These are phyloP conservation scores for Coix lacrymajobi DNA, from an alignment of 176 grass and related monocot species.

Conservation along the genomic window DNA sequence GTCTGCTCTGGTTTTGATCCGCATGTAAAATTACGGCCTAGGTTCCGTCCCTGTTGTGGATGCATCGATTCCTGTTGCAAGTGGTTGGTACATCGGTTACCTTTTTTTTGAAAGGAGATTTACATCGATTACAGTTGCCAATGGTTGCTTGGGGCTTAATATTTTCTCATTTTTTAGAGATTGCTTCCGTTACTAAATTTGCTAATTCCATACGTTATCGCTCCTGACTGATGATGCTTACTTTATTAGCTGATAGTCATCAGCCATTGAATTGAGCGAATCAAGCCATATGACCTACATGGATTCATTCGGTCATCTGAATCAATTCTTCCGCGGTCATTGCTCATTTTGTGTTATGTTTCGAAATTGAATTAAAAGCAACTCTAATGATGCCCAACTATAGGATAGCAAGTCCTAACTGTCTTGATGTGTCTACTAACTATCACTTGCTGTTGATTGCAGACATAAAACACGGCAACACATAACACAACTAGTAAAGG, in stretches of 20 bases:
- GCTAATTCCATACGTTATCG: not conserved
- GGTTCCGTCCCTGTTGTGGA: not conserved
- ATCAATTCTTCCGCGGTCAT: not conserved
- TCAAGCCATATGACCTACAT: not conserved
- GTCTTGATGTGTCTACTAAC: not conserved
- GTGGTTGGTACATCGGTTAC: not conserved
- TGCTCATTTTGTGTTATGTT: not conserved
- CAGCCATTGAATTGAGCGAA: not conserved
- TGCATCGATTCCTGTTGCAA: not conserved
- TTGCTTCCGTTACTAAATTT: not conserved
- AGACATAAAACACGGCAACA: slow-evolving; percentile 82
- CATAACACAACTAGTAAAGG: slow-evolving; percentile 79
- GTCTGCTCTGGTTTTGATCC: not conserved
- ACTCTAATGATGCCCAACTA: not conserved
- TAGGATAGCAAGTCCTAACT: not conserved
- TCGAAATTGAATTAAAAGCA: not conserved
- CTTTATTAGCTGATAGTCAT: not conserved
- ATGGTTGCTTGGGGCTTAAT: not conserved
- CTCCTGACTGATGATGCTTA: not conserved
- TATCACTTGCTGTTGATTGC: slow-evolving; percentile 7
- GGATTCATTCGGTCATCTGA: not conserved
- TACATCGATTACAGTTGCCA: not conserved
- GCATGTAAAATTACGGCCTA: not conserved
- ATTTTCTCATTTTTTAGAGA: not conserved
- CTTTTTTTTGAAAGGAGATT: too few species aligned